Base-by-base conservation (phyloP, 208 protist genomes). In the Spongospora subterranea region DNA sequence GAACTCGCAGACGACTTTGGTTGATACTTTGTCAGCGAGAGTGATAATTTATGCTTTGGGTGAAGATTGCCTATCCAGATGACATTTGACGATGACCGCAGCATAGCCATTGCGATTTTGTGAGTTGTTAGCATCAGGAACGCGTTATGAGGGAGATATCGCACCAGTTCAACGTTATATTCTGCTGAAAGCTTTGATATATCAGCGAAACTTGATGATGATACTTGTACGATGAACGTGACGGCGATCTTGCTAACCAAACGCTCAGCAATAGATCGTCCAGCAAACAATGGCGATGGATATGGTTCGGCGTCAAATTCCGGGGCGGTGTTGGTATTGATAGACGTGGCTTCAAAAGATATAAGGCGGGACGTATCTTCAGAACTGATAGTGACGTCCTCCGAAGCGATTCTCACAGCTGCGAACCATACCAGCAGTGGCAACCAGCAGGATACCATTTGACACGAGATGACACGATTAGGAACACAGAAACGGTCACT, bases 141-240 rank as follows among this genome's bases (percentile, higher is more conserved):
- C n/a, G 71, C 71, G 17, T 6, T 35, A n/a, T 82, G 11, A 6
- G 71, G 71, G 13, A 82, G 17, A 43, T 82, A 82, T 20, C 35
- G 11, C 17, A 6, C 71, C 6, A 35, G 13, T 20, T 6, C 40
- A 43, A 35, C 40, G 6, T n/a, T n/a, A n/a, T 82, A 43, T n/a
- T 82, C 17, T 13, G 71, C 6, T n/a, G n/a, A 43, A 6, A 82
- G 71, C 6, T n/a, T 6, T 20, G 17, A 13, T 6, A 6, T 6
- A 6, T 45, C 71, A n/a, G 71, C 6, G 6, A 20, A 6, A n/a
- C 17, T 45, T n/a, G 71, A 6, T 6, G n/a, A 20, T 43, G 6
- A 13, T n/a, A 82, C 17, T n/a, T 82, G 71, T 6, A 82, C 71
- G n/a, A 82, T 35, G 71, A 82, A 43, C 17, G 71, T 82, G 71